Evolutionary conservation across 164 flowering plant species (phyloP), one percentile per base, ranked within the genome.

Genomic region (Akebia trifoliata): DNA sequence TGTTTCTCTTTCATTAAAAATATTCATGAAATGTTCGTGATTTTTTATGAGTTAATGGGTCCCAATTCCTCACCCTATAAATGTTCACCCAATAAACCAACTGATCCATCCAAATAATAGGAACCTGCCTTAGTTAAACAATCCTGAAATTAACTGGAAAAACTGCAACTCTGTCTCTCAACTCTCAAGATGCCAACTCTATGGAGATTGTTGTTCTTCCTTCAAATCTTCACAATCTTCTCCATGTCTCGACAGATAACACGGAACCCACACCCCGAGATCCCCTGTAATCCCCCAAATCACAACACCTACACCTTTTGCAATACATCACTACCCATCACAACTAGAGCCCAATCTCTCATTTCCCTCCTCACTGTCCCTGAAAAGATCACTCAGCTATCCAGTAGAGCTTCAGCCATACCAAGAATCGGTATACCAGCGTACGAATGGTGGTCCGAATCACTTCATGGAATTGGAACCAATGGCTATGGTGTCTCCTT

Each of bases 381-480:
- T 8, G 79, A 78, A 34, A 78, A 78, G 65, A 66, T 75, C 37
- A 35, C 47, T 3, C 79, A 75, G 51, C 77, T 78, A 31, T 64
- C 71, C 35, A 61, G 75, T 52, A 28, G 57, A 40, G 77, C 79
- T 3, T 35, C 65, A 3, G 35, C 68, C 15, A 57, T 74, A 8
- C 57, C 61, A 2, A 57, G 75, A 6, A 75, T 78, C 22, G 69
- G 73, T 54, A 37, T 78, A 35, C 74, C 82, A 1, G 68, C 68
- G 15, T 78, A 70, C 63, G 52, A 78, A 50, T 78, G 79, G 82
- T 78, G 79, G 79, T 78, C 82, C 8, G 79, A 78, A 57, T 72
- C 79, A 15, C 70, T 78, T 32, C 82, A 75, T 43, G 82, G 79
- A 14, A 59, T 78, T 14, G 66, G 76, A 32, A 11, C 37, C 51